These are phyloP conservation scores for Nothomitra cinnamomea DNA, from an alignment of 2,329 filamentous ascomycete genomes.

Conservation along the genomic window DNA sequence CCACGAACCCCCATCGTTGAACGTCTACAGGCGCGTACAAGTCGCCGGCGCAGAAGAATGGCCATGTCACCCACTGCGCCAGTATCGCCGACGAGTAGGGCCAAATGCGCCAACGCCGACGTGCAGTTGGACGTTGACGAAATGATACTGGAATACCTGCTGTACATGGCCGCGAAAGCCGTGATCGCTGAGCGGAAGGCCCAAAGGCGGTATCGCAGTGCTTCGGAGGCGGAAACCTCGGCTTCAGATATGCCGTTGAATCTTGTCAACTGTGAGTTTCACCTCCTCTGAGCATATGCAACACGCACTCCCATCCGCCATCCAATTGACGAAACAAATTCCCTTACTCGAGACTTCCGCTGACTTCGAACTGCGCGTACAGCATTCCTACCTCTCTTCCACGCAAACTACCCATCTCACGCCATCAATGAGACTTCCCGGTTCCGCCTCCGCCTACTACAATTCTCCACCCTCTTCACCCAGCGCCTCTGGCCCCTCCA, in stretches of 20 bases:
- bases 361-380: not conserved
- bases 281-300: too few relatives aligned
- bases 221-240: not conserved
- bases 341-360: too few relatives aligned
- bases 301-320: too few relatives aligned
- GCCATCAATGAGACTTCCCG: not conserved
- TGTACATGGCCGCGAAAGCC: constrained; percentile 1
- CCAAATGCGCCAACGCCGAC: not conserved
- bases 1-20: too few relatives aligned
- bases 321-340: too few relatives aligned
- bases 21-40: too few relatives aligned
- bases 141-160: constrained; percentile 6
- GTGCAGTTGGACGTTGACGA: constrained; percentile 1
- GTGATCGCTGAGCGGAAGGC: not conserved
- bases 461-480: not conserved
- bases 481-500: not conserved
- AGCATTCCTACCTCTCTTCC: constrained; percentile 3
- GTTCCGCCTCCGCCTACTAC: constrained; percentile 2
- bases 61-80: not conserved
- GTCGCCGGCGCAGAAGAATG: not conserved
- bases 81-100: not conserved
- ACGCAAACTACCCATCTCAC: constrained; percentile 1
- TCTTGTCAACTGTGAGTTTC: too few relatives aligned
- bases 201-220: not conserved
- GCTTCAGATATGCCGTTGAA: not conserved